Evolutionary conservation across 1,284 basidiomycete genomes (phyloP), one percentile per base, ranked within the genome.

Genomic region (Puccinia novopanici): DNA sequence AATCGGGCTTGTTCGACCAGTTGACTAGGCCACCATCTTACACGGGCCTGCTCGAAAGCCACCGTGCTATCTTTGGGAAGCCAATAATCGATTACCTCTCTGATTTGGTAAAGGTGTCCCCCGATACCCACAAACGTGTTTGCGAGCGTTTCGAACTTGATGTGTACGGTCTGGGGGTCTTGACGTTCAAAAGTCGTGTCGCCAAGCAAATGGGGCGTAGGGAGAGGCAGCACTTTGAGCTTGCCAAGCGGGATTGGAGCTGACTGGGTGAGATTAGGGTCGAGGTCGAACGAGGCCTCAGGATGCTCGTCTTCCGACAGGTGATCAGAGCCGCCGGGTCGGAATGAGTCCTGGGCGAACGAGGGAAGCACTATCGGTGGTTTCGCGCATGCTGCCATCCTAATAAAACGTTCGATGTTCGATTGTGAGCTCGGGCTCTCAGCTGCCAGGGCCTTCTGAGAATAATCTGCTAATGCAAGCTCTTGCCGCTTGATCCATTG

Each of bases 81-180:
- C 76, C 76, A 79, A 54, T 79, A 79, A 57, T 79, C 76, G 40
- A 79, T 70, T 2, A 79, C 76, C 45, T 73, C 78, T 65, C 70
- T 63, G 10, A 80, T 27, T 73, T 74, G 78, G 63, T 73, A 80
- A 24, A 80, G 59, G 24, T 65, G 65, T 34, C 67, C 76, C 13
- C 65, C 63, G n/a, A 79, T 54, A 8, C 52, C 50, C 22, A 79
- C 61, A 57, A 70, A 79, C 2, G 76, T 45, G 37, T 61, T 55
- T 13, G 65, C 15, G 27, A 79, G 71, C 9, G 52, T 70, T 24
- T 71, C 65, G 45, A 79, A 63, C 34, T 61, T 54, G 24, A 40
- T 30, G 22, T 79, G 67, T 19, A 79, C 67, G 42, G 30, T 61
- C 37, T 68, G 52, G 9, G 78, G 68, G 22, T 80, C 78, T 73